Conservation (phyloP, 305 asterid species). For the Fraxinus platypoda region DNA sequence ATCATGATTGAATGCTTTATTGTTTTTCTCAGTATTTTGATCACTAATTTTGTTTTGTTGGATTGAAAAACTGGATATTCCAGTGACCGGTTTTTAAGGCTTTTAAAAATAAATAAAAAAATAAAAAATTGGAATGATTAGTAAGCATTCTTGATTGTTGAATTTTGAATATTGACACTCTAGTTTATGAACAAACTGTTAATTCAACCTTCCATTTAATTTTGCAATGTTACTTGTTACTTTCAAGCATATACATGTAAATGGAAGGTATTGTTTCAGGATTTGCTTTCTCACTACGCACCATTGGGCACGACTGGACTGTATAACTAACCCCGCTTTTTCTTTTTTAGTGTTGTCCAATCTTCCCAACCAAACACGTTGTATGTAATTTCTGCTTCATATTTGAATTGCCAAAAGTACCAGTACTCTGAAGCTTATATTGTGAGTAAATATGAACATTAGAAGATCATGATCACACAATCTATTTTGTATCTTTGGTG, state of each 20-base stretch:
- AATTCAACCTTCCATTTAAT: background rate
- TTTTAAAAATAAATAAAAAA: too few species aligned
- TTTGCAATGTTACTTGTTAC: background rate
- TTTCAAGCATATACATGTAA: background rate
- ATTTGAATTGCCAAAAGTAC: background rate
- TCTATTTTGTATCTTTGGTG: background rate
- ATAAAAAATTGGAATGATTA: slow-evolving; percentile 7
- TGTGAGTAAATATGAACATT: background rate
- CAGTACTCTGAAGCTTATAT: background rate
- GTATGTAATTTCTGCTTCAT: background rate
- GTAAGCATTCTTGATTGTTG: background rate
- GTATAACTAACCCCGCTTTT: background rate
- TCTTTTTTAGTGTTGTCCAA: background rate
- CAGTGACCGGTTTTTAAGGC: slow-evolving; percentile 6
- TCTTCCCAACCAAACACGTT: background rate
- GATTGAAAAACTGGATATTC: background rate
- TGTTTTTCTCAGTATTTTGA: background rate
- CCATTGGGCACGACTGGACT: background rate
- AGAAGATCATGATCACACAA: background rate
- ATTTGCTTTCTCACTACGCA: background rate
- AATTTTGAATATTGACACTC: background rate
- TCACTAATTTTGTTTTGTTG: background rate
- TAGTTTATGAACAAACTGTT: background rate
- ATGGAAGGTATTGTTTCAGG: background rate
- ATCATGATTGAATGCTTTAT: background rate